phyloP scores from a whole-genome alignment of 345 rosid species.

The Theobroma cacao region DNA sequence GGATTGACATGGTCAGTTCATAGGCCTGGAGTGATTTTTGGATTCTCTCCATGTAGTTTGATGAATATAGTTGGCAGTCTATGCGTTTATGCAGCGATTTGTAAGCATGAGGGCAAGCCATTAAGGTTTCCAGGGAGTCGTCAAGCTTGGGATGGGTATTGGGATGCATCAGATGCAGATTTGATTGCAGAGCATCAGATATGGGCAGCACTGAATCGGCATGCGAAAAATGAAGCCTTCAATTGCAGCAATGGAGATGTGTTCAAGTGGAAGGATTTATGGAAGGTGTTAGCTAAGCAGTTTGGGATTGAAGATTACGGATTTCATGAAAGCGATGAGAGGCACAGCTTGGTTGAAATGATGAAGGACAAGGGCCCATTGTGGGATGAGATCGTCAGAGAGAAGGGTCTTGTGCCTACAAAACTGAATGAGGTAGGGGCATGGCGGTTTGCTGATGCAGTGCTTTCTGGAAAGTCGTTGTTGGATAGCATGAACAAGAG shows the following conservation, averaged over 20 bases:
- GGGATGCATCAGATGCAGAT: slow-evolving; percentile 38
- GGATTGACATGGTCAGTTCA: slow-evolving; percentile 46
- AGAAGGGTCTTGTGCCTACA: slow-evolving; percentile 22
- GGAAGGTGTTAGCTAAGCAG: slow-evolving; percentile 33
- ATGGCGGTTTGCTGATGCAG: slow-evolving; percentile 30
- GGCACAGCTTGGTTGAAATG: slow-evolving; percentile 26
- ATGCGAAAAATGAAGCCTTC: slow-evolving; percentile 36
- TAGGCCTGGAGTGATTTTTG: slow-evolving; percentile 39
- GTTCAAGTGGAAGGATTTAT: slow-evolving; percentile 43
- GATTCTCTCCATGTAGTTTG: slow-evolving; percentile 35
- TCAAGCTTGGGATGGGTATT: slow-evolving; percentile 36
- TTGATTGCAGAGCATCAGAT: slow-evolving; percentile 45
- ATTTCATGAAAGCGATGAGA: slow-evolving; percentile 18
- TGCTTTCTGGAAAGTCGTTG: slow-evolving; percentile 5
- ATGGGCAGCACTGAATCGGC: slow-evolving; percentile 34
- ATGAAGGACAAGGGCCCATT: slow-evolving; percentile 32
- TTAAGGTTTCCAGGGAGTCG: slow-evolving; percentile 33
- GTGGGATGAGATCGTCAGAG: slow-evolving; percentile 34
- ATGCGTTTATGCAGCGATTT: slow-evolving; percentile 39
- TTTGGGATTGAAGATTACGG: slow-evolving; percentile 33
- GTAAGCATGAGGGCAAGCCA: slow-evolving; percentile 39
- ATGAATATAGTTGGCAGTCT: slow-evolving; percentile 33
- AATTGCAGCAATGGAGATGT: slow-evolving; percentile 36
- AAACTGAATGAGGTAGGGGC: slow-evolving; percentile 26
- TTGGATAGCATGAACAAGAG: slow-evolving; percentile 37